These are phyloP conservation scores for Mortierella sp. DNA, from an alignment of 371 early-diverging fungal species.

Conservation along the genomic window DNA sequence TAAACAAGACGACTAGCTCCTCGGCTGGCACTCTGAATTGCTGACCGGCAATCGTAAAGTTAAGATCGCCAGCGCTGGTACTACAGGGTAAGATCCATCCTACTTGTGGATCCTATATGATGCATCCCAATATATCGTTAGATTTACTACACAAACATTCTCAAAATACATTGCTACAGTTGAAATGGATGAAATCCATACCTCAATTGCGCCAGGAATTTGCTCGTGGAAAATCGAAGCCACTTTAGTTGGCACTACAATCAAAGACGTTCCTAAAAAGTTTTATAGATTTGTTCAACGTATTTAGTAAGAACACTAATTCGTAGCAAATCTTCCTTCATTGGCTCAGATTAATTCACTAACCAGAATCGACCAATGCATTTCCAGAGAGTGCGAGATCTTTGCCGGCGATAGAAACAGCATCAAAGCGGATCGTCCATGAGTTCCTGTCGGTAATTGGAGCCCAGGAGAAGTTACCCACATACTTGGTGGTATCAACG, in stretches of 20 bases:
- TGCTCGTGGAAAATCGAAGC: conserved; percentile 30
- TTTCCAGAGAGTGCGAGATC: conserved; percentile 67
- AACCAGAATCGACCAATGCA: conserved; percentile 87
- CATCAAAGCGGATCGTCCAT: conserved; percentile 91
- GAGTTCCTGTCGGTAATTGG: conserved; percentile 88
- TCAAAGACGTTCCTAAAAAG: conserved; percentile 43
- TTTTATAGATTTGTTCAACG: not conserved
- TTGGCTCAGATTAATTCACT: not conserved
- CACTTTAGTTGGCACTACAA: conserved; percentile 38
- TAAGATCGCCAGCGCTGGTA: conserved; percentile 47
- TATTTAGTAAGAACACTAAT: not conserved
- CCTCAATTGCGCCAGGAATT: conserved; percentile 49
- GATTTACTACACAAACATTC: not conserved
- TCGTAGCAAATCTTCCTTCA: not conserved
- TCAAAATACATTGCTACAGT: not conserved
- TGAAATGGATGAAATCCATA: not conserved
- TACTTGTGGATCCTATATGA: conserved; percentile 32
- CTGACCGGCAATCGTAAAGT: conserved; percentile 42
- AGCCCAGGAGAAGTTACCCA: conserved; percentile 84
- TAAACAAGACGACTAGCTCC: conserved; percentile 42
- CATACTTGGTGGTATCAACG: conserved; percentile 78
- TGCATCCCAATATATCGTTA: not conserved
- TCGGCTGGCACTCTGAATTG: conserved; percentile 50
- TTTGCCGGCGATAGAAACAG: conserved; percentile 80
- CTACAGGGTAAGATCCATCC: conserved; percentile 56